A percentile compares a stretch with the other conserved stretches of the same genome.
phyloP scores from a whole-genome alignment of 345 rosid species.

The Xanthoceras sorbifolium region DNA sequence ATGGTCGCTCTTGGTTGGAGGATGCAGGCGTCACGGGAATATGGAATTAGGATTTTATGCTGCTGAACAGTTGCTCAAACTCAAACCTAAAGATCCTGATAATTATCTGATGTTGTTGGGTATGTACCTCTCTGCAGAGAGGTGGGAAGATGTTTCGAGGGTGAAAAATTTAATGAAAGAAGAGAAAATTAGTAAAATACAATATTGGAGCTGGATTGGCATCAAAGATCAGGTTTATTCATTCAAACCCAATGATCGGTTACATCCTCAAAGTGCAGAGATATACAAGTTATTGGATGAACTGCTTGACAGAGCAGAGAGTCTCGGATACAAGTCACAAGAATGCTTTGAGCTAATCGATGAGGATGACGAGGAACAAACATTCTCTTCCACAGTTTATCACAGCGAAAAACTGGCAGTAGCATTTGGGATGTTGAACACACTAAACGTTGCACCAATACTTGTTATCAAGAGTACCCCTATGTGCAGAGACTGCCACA shows the following conservation, averaged over 20 bases:
- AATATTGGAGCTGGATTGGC: conserved; percentile 62
- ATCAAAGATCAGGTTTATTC: conserved; percentile 40
- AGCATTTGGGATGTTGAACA: conserved; percentile 52
- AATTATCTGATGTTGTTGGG: conserved; percentile 36
- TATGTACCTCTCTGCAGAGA: conserved; percentile 35
- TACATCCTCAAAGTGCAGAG: conserved; percentile 24
- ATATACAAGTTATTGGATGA: conserved; percentile 34
- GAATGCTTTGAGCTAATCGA: conserved; percentile 18
- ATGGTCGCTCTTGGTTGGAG: conserved; percentile 45
- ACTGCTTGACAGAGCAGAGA: conserved; percentile 35
- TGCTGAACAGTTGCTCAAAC: conserved; percentile 49
- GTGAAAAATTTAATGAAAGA: conserved; percentile 42
- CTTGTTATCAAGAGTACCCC: conserved; percentile 37
- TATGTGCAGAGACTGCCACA: conserved; percentile 55
- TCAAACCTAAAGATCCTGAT: conserved; percentile 39
- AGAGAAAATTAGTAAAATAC: conserved; percentile 25
- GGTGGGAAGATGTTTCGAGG: conserved; percentile 44
- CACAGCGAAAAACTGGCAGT: conserved; percentile 55
- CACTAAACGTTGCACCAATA: conserved; percentile 30
- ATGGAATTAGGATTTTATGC: conserved; percentile 45
- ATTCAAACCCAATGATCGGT: conserved; percentile 34
- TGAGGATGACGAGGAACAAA: conserved; percentile 21
- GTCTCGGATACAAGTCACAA: conserved; percentile 25
- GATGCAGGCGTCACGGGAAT: conserved; percentile 46
- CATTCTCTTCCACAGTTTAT: conserved; percentile 25